Percentiles rank a stretch among this genome's conserved stretches.
Evolutionary conservation across 352 stramenopile species (phyloP).

Genomic region (Thalassiosira gravida): DNA sequence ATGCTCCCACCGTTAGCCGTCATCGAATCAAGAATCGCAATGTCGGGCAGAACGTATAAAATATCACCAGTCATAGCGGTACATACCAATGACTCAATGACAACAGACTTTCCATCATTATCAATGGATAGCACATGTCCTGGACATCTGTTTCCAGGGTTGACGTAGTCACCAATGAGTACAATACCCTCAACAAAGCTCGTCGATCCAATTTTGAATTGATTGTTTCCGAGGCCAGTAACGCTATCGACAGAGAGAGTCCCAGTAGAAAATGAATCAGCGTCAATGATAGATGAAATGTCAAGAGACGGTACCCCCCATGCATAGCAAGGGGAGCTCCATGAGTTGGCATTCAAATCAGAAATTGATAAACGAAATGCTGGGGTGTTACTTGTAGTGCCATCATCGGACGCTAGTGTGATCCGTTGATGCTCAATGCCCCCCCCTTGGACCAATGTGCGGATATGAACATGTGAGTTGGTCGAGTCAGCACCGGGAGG

Average conservation of each 20-base stretch:
- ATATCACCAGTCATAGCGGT: slow-evolving; percentile 40
- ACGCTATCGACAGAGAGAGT: slow-evolving; percentile 39
- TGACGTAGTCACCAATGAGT: slow-evolving; percentile 52
- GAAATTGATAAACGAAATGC: slow-evolving; percentile 51
- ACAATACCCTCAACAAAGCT: slow-evolving; percentile 61
- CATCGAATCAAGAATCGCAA: slow-evolving; percentile 57
- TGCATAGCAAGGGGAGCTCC: slow-evolving; percentile 57
- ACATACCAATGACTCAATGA: slow-evolving; percentile 45
- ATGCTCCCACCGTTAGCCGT: slow-evolving; percentile 49
- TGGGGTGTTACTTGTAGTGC: slow-evolving; percentile 53
- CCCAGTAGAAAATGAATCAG: slow-evolving; percentile 44
- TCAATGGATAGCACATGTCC: slow-evolving; percentile 51
- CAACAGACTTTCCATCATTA: slow-evolving; percentile 57
- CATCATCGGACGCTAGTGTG: slow-evolving; percentile 87
- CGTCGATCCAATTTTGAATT: slow-evolving; percentile 42
- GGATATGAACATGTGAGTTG: slow-evolving; percentile 69
- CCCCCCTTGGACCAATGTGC: slow-evolving; percentile 86
- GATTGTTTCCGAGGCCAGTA: slow-evolving; percentile 35
- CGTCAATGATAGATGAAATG: slow-evolving; percentile 49
- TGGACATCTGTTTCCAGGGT: slow-evolving; percentile 50
- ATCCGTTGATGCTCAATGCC: slow-evolving; percentile 87
- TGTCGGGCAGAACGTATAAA: slow-evolving; percentile 46
- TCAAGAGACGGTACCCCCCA: slow-evolving; percentile 53
- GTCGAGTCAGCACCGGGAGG: slow-evolving; percentile 51
- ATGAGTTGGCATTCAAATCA: slow-evolving; percentile 50